Evolutionary conservation across 2,329 filamentous ascomycete species (phyloP).

Genomic region (Colletotrichum tropicicola): DNA sequence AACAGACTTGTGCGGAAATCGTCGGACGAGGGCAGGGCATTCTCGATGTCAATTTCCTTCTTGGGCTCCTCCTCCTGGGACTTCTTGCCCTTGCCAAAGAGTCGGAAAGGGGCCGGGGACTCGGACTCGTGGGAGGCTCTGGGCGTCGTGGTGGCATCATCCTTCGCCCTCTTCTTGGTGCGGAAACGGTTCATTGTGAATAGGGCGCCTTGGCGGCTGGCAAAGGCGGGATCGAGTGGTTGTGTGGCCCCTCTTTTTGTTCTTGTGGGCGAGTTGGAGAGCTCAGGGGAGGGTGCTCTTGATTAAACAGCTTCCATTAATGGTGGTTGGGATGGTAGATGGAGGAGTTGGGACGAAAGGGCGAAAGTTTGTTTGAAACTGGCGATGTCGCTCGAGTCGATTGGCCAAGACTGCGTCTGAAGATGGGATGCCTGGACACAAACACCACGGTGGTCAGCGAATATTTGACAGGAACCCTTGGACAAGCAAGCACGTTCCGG

Average conservation of each 20-base stretch:
- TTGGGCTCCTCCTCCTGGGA: constrained; percentile 65
- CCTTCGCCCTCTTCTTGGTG: constrained; percentile 75
- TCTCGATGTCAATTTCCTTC: constrained; percentile 75
- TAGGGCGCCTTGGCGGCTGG: neutral
- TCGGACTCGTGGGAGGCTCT: constrained; percentile 65
- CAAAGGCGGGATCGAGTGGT: neutral
- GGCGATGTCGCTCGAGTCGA: neutral
- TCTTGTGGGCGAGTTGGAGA: constrained; percentile 11
- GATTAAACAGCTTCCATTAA: constrained; percentile 28
- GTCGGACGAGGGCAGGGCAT: constrained; percentile 81
- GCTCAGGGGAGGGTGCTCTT: constrained; percentile 8
- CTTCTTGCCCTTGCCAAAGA: constrained; percentile 67
- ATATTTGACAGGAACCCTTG: constrained; percentile 22
- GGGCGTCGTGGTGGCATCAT: constrained; percentile 52
- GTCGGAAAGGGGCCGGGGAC: constrained; percentile 59
- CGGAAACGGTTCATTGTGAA: constrained; percentile 79
- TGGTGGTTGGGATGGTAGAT: constrained; percentile 5
- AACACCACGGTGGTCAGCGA: constrained; percentile 11
- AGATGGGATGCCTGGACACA: constrained; percentile 16
- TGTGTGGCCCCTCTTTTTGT: neutral
- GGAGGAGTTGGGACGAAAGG: constrained; percentile 10
- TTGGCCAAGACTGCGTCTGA: constrained; percentile 23
- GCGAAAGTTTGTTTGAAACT: constrained; percentile 16
- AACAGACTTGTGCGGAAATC: constrained; percentile 95
- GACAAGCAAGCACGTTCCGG: constrained; percentile 2